Evolutionary conservation across 2,329 filamentous ascomycete species (phyloP).

Genomic region (Microdochium trichocladiopsis): DNA sequence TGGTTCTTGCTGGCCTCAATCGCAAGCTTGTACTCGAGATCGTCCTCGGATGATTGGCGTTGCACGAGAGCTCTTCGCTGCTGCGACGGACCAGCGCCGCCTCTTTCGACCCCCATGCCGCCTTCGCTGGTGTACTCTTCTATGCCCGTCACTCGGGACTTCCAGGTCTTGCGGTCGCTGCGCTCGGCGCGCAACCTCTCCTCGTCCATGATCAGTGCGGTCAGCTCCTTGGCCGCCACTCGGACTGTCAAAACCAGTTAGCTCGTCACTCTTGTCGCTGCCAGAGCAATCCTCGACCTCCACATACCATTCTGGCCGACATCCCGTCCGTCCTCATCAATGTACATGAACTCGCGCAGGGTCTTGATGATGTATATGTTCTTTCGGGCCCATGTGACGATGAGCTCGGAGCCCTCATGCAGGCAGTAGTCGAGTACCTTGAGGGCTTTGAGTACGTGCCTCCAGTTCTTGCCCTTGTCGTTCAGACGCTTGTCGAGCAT

Average conservation of each 20-base stretch:
- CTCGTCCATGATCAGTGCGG: slow-evolving; percentile 85
- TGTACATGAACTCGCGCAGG: slow-evolving; percentile 90
- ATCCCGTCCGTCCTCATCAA: slow-evolving; percentile 91
- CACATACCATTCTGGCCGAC: slow-evolving; percentile 89
- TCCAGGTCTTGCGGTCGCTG: slow-evolving; percentile 90
- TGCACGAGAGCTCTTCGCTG: slow-evolving; percentile 42
- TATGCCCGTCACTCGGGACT: slow-evolving; percentile 87
- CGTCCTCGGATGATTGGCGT: slow-evolving; percentile 65
- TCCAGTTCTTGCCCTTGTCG: slow-evolving; percentile 99
- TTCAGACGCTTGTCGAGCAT: slow-evolving; percentile 99
- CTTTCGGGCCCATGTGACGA: slow-evolving; percentile 96
- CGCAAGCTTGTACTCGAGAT: slow-evolving; percentile 83
- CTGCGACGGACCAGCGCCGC: slow-evolving; percentile 18
- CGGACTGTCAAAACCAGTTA: slow-evolving; percentile 58
- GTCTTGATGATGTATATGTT: slow-evolving; percentile 99
- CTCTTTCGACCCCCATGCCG: slow-evolving; percentile 6
- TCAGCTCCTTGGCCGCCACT: slow-evolving; percentile 92
- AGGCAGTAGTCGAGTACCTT: slow-evolving; percentile 98
- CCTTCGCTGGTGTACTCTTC: slow-evolving; percentile 64
- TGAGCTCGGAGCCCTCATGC: slow-evolving; percentile 92
- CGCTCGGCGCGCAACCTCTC: slow-evolving; percentile 86
- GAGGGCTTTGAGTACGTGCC: slow-evolving; percentile 92
- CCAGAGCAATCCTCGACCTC: no score
- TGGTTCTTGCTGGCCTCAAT: slow-evolving; percentile 93
- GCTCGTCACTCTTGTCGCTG: slow-evolving; percentile 7